phyloP scores from a whole-genome alignment of 2,329 filamentous ascomycete species.

The Sporothrix euskadiensis region DNA sequence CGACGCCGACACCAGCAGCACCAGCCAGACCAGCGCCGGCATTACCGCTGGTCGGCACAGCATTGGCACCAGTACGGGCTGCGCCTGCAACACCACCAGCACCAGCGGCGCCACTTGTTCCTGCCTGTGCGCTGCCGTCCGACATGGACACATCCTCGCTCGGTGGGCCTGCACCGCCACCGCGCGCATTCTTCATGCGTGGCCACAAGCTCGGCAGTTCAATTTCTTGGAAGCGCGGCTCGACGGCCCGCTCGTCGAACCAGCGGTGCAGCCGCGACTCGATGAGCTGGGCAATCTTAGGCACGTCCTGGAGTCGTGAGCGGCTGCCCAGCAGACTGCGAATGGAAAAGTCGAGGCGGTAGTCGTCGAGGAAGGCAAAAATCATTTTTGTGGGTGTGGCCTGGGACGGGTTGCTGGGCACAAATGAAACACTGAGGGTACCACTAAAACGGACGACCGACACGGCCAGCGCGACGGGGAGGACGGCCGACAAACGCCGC shows the following conservation, averaged over 20 bases:
- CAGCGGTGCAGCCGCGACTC: conserved; percentile 78
- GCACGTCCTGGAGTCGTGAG: conserved; percentile 79
- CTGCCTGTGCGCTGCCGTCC: neutral
- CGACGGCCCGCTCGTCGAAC: conserved; percentile 85
- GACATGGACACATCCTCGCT: conserved; percentile 29
- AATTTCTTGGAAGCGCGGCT: conserved; percentile 85
- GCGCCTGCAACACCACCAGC: neutral
- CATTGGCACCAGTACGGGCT: neutral
- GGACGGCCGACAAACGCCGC: conserved; percentile 80
- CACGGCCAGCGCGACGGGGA: conserved; percentile 89
- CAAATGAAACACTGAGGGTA: conserved; percentile 86
- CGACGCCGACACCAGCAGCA: neutral
- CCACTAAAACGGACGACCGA: conserved; percentile 93
- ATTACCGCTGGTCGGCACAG: neutral
- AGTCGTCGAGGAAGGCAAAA: conserved; percentile 91
- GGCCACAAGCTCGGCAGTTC: conserved; percentile 82
- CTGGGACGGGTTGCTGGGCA: conserved; percentile 70
- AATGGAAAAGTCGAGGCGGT: conserved; percentile 79
- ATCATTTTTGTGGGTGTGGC: conserved; percentile 83
- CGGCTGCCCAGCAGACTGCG: conserved; percentile 76
- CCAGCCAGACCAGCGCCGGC: neutral
- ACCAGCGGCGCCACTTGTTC: neutral
- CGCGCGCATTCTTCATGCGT: conserved; percentile 77
- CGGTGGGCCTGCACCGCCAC: conserved; percentile 46
- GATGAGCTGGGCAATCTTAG: conserved; percentile 82